Percentiles rank a stretch among this genome's conserved stretches.
Conservation (phyloP, 78 protist species). For the slime mould (Dictyostelium discoideum) region dicty_2.7 NC_007088.5:2168001-2168500, state of each 20-base stretch:
- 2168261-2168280: not conserved
- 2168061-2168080: constrained; percentile 27
- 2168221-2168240: not conserved
- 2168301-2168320: not conserved
- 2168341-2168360: constrained; percentile 42
- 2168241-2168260: not conserved
- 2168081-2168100: constrained; percentile 81
- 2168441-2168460: not conserved
- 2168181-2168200: not conserved
- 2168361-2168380: constrained; percentile 6
- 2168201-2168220: not conserved
- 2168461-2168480: not conserved
- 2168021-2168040: not conserved
- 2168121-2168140: not conserved
- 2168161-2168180: not conserved
- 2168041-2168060: constrained; percentile 7
- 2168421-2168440: not conserved
- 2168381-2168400: not conserved
- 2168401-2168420: not conserved
- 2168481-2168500: not conserved
- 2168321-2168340: constrained; percentile 37
- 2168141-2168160: not conserved
- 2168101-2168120: constrained; percentile 43
- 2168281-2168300: not conserved
- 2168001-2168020: not conserved